A percentile compares a stretch with the other conserved stretches of the same genome.
Evolutionary conservation across 306 rosid genomes (phyloP).

Genomic region (Macrotyloma uniflorum): DNA sequence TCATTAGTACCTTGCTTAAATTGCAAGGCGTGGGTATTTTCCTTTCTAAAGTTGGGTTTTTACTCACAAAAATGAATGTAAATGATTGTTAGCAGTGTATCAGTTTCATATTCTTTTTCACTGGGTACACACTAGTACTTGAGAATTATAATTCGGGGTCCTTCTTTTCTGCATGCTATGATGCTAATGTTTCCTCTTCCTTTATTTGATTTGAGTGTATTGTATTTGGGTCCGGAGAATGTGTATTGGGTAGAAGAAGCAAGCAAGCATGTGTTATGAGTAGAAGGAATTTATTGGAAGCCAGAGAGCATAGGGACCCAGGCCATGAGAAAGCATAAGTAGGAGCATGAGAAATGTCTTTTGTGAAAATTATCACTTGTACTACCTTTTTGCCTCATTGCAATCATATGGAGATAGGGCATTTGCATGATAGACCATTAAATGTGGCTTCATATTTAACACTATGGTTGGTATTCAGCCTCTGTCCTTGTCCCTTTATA

Average conservation of each 20-base stretch:
- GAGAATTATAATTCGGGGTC: conserved; percentile 26
- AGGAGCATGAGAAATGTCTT: conserved; percentile 30
- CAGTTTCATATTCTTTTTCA: background rate
- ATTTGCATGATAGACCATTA: conserved; percentile 20
- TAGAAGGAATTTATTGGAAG: conserved; percentile 26
- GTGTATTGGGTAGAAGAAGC: background rate
- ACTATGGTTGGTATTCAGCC: background rate
- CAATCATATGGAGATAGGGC: conserved; percentile 37
- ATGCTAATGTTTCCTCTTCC: conserved; percentile 27
- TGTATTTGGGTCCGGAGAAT: conserved; percentile 19
- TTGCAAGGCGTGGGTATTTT: conserved; percentile 34
- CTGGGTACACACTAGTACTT: conserved; percentile 5
- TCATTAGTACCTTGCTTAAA: conserved; percentile 41
- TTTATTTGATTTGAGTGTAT: background rate
- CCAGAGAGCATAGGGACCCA: conserved; percentile 39
- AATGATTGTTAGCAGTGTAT: conserved; percentile 36
- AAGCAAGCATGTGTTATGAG: background rate
- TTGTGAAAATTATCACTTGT: conserved; percentile 17
- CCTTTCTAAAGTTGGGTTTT: conserved; percentile 29
- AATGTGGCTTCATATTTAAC: background rate
- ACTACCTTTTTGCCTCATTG: conserved; percentile 30
- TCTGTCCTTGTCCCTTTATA: conserved; percentile 5
- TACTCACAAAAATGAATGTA: conserved; percentile 45
- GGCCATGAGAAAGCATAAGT: conserved; percentile 30
- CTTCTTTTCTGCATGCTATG: conserved; percentile 32